A percentile compares a stretch with the other conserved stretches of the same genome.
phyloP scores from a whole-genome alignment of 352 stramenopile genomes.

The Phytophthora niederhauseri region DNA sequence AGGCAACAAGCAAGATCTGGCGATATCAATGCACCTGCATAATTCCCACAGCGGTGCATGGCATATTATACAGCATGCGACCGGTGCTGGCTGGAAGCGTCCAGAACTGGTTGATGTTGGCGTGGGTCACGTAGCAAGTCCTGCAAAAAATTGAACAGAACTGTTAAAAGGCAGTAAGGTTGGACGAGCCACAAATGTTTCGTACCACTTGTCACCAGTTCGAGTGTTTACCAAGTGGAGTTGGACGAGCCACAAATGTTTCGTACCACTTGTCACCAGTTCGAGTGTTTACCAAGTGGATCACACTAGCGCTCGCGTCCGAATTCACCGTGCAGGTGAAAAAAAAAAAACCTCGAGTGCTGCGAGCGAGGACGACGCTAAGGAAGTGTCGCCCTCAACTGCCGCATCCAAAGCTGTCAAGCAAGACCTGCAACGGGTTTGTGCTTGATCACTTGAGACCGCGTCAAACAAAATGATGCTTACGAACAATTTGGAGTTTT shows the following conservation, averaged over 20 bases:
- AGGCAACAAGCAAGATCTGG: too few species aligned
- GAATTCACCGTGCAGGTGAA: conserved; percentile 1
- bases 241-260: too few species aligned
- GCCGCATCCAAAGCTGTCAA: background rate
- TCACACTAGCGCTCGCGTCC: background rate
- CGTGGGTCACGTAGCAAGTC: conserved; percentile 3
- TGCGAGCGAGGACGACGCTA: too few species aligned
- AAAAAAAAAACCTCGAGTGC: too few species aligned
- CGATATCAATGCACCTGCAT: conserved; percentile 8
- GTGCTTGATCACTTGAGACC: too few species aligned
- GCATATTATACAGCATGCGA: background rate
- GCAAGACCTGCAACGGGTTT: too few species aligned
- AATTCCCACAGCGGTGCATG: conserved; percentile 9
- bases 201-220: conserved; percentile 17
- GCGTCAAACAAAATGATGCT: too few species aligned
- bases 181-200: too few species aligned
- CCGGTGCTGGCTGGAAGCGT: background rate
- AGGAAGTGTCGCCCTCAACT: too few species aligned
- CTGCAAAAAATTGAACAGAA: conserved; percentile 1
- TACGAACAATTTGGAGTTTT: too few species aligned
- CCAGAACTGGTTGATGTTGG: conserved; percentile 19
- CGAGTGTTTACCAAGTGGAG: background rate
- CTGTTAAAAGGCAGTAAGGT: too few species aligned
- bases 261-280: conserved; percentile 17
- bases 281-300: conserved; percentile 2